Percentiles rank a stretch among this genome's conserved stretches.
Evolutionary conservation across 805 yeast genomes (phyloP).

Genomic region (Lipomyces lipofer): DNA sequence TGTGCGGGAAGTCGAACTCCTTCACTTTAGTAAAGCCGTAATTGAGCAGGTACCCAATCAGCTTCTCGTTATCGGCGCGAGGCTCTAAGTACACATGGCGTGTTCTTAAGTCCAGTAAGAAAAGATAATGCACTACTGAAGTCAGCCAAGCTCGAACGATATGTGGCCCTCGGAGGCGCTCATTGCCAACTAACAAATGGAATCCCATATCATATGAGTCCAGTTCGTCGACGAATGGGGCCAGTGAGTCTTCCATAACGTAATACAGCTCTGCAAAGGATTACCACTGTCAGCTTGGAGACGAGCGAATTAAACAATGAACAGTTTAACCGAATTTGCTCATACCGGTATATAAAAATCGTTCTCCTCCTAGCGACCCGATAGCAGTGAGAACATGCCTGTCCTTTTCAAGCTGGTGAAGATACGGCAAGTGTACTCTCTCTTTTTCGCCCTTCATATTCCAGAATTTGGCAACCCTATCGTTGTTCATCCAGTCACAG

Average conservation of each 20-base stretch:
- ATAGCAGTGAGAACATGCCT: slow-evolving; percentile 27
- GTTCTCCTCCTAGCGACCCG: slow-evolving; percentile 31
- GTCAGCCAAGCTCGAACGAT: slow-evolving; percentile 33
- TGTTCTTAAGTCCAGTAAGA: slow-evolving; percentile 32
- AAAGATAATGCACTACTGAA: slow-evolving; percentile 32
- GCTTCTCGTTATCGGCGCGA: slow-evolving; percentile 33
- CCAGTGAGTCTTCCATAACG: slow-evolving; percentile 34
- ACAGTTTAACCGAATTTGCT: no score
- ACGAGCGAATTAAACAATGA: neutral
- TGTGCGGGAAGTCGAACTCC: slow-evolving; percentile 36
- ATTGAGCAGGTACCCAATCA: slow-evolving; percentile 28
- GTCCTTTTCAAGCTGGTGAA: slow-evolving; percentile 20
- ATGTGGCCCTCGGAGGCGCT: slow-evolving; percentile 35
- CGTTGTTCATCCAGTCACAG: slow-evolving; percentile 33
- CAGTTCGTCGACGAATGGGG: slow-evolving; percentile 25
- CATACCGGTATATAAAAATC: slow-evolving; percentile 31
- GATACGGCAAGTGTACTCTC: slow-evolving; percentile 26
- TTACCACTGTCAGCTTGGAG: neutral
- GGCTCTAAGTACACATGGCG: slow-evolving; percentile 33
- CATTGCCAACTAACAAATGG: slow-evolving; percentile 35
- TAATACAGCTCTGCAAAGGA: slow-evolving; percentile 33
- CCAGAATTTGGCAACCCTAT: slow-evolving; percentile 35
- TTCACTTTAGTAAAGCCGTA: slow-evolving; percentile 27
- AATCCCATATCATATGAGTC: slow-evolving; percentile 34
- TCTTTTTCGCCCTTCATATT: slow-evolving; percentile 23